Evolutionary conservation across 257 asterid species (phyloP).

Genomic region (Solanum chilense): DNA sequence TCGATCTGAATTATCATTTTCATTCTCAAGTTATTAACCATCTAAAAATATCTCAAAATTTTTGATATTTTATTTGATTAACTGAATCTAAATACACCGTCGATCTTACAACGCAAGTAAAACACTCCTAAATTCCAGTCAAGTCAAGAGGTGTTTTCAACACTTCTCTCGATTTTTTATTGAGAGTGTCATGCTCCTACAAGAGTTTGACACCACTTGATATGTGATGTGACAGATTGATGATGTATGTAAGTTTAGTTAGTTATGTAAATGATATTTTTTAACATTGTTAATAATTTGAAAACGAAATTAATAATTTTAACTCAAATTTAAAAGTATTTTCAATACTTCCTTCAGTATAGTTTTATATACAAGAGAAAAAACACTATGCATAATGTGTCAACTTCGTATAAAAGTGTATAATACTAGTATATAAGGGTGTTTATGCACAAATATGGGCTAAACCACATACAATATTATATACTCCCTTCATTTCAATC

Average conservation of each 20-base stretch:
- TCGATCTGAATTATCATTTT: rapidly evolving
- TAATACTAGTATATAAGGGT: background rate
- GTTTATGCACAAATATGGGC: background rate
- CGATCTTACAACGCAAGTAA: background rate
- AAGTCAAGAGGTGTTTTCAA: background rate
- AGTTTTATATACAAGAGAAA: too few relatives aligned
- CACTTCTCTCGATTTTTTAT: too few relatives aligned
- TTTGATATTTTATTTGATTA: too few relatives aligned
- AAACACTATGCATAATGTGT: background rate
- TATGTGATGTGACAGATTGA: background rate
- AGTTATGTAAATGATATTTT: background rate
- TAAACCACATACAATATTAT: background rate
- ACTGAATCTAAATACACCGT: rapidly evolving
- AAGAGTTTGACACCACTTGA: background rate
- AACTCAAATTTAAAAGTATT: rapidly evolving
- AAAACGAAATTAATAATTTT: too few relatives aligned
- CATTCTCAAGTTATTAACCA: background rate
- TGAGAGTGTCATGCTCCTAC: background rate
- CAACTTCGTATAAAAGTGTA: background rate
- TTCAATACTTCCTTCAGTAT: background rate
- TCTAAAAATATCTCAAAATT: too few relatives aligned
- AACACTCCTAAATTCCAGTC: too few relatives aligned
- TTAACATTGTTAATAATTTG: too few relatives aligned
- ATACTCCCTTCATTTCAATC: background rate
- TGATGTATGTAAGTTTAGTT: too few relatives aligned